Conservation (phyloP, 2,329 filamentous ascomycete genomes). For the Diaporthe sp. region DNA sequence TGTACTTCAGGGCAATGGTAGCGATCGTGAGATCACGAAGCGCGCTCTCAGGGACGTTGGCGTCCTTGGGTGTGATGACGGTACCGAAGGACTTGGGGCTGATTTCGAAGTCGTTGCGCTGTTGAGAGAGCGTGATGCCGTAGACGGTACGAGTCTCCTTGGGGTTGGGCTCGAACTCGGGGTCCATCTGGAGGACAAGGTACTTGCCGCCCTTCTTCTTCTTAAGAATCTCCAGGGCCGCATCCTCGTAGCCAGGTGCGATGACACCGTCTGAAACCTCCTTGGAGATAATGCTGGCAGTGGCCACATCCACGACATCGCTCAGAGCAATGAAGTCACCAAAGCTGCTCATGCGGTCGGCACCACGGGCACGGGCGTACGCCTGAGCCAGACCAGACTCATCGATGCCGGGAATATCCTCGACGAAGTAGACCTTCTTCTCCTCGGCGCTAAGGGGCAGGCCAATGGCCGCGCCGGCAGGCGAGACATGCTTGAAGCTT, state of each 20-base stretch:
- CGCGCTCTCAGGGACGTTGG: conserved; percentile 81
- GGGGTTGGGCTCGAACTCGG: conserved; percentile 83
- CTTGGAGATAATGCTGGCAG: conserved; percentile 96
- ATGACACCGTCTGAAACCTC: conserved; percentile 98
- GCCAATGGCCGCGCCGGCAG: conserved; percentile 94
- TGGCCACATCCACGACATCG: conserved; percentile 89
- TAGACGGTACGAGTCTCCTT: conserved; percentile 90
- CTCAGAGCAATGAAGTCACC: conserved; percentile 96
- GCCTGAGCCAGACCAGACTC: conserved; percentile 89
- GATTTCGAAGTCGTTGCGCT: conserved; percentile 92
- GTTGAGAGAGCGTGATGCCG: conserved; percentile 88
- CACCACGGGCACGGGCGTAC: conserved; percentile 93
- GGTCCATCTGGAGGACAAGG: conserved; percentile 94
- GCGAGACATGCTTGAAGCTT: conserved; percentile 99
- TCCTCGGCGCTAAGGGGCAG: conserved; percentile 87
- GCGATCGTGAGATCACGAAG: conserved; percentile 92
- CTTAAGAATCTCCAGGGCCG: conserved; percentile 89
- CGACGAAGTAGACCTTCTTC: conserved; percentile 98
- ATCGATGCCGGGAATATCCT: conserved; percentile 92
- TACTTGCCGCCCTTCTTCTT: conserved; percentile 99
- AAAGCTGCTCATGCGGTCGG: conserved; percentile 98
- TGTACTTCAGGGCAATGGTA: conserved; percentile 98
- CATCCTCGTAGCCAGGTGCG: conserved; percentile 86
- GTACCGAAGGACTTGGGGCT: conserved; percentile 86
- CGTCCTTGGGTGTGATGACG: conserved; percentile 87